phyloP scores from a whole-genome alignment of 192 early-diverging fungal genomes.

The Rhizoclosmatium sp. region DNA sequence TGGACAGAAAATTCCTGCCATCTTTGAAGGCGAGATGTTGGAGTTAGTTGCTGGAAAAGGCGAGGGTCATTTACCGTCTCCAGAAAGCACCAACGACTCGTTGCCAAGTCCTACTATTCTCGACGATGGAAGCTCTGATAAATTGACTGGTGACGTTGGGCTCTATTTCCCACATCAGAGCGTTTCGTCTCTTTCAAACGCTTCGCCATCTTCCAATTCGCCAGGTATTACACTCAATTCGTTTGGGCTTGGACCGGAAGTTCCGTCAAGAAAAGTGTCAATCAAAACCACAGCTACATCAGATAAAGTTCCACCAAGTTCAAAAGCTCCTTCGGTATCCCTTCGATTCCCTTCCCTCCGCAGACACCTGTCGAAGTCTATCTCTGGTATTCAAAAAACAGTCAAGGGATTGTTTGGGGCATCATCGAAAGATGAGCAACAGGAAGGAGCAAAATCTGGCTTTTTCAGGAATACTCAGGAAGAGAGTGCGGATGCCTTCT shows the following conservation, averaged over 20 bases:
- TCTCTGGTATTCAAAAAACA: conserved; percentile 6
- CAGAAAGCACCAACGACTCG: not conserved
- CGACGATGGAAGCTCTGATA: not conserved
- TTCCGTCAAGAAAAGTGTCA: not conserved
- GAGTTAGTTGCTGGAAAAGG: not conserved
- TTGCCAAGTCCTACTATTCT: not conserved
- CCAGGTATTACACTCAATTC: not conserved
- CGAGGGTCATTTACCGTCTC: not conserved
- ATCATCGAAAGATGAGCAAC: not conserved
- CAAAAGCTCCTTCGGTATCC: not conserved
- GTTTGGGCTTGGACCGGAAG: not conserved
- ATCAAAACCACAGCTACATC: not conserved
- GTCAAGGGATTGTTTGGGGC: too few relatives aligned
- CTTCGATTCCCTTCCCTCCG: conserved; percentile 31
- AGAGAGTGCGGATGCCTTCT: not conserved
- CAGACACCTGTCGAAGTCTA: conserved; percentile 15
- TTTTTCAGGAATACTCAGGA: not conserved
- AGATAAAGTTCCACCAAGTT: not conserved
- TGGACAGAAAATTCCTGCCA: not conserved
- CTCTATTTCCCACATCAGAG: not conserved
- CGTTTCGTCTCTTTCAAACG: not conserved
- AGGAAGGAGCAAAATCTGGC: not conserved
- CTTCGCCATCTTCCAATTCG: not conserved
- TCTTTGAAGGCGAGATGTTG: not conserved
- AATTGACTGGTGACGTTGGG: not conserved